Evolutionary conservation across 2,329 filamentous ascomycete species (phyloP), one percentile per base, ranked within the genome.

Genomic region (Akanthomyces uredinophilus): DNA sequence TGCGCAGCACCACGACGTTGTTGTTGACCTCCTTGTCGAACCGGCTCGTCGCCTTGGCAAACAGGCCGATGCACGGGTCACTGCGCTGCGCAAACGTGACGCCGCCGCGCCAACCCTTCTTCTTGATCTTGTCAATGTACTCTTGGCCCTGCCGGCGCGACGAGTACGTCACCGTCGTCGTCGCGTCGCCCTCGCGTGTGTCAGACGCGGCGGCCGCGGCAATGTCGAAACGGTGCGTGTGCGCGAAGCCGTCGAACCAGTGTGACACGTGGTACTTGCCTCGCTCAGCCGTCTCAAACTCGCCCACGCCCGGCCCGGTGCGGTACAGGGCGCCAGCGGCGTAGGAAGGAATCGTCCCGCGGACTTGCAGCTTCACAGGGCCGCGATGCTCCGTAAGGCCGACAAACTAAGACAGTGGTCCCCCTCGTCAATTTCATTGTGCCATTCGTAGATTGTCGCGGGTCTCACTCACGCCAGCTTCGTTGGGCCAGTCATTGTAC

Each of bases 241-340:
- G 81, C 10, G 83, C 79, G 63, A 90, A 83, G 14, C 87, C 87
- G 70, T 92, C 89, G 66, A 92, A 92, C 89, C 89, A 92, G 72
- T 92, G 88, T 7, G 79, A 82, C 11, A 86, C 75, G 29, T 78
- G 75, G 68, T 84, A 84, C 0, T 77, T 80, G 24, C 83, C 83
- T 10, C 78, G 77, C 8, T 81, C 74, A 0, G 82, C 84, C 53
- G 73, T 68, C n/a, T 83, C 76, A 18, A 90, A 73, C 62, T 81
- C 81, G 69, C 81, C 83, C 14, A 81, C 79, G 0, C 88, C 87
- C 0, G 88, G 87, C 0, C 89, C 89, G 1, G 86, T 90, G n/a
- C 88, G 81, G 71, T 86, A 91, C 1, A 92, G 78, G 1, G 81
- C 79, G 3, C 89, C 89, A 14, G 86, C 84, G 16, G 83, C 83